Evolutionary conservation across 2,329 filamentous ascomycete species (phyloP).

Genomic region (Aphanocladium album): DNA sequence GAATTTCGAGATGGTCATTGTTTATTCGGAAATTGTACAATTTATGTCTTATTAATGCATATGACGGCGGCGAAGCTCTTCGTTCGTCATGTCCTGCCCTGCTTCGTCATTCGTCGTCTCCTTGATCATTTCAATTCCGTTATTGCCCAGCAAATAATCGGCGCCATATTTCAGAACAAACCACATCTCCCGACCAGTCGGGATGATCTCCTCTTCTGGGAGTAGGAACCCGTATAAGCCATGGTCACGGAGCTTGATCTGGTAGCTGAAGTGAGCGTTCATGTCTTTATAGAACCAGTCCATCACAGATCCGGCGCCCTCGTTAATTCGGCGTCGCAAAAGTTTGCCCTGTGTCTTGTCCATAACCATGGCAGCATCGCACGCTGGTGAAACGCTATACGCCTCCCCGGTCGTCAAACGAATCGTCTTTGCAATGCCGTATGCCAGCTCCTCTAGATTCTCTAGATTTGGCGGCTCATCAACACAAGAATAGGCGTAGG

Average conservation of each 20-base stretch:
- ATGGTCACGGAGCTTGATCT: slow-evolving; percentile 89
- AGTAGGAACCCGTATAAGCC: slow-evolving; percentile 92
- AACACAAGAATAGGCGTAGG: slow-evolving; percentile 80
- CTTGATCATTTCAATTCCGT: slow-evolving; percentile 51
- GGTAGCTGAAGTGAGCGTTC: slow-evolving; percentile 77
- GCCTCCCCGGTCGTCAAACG: slow-evolving; percentile 70
- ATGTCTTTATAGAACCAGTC: slow-evolving; percentile 96
- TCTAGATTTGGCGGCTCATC: slow-evolving; percentile 78
- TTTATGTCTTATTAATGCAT: background rate
- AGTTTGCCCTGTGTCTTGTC: slow-evolving; percentile 20
- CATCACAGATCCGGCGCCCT: slow-evolving; percentile 76
- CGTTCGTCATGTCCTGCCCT: background rate
- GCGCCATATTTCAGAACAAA: slow-evolving; percentile 80
- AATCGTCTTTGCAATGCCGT: slow-evolving; percentile 85
- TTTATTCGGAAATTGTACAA: background rate
- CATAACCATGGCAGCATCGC: slow-evolving; percentile 64
- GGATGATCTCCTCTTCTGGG: slow-evolving; percentile 79
- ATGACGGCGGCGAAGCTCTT: slow-evolving; percentile 8
- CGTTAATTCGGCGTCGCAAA: slow-evolving; percentile 53
- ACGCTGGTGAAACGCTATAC: slow-evolving; percentile 78
- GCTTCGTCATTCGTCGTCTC: background rate
- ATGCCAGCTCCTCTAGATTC: slow-evolving; percentile 83
- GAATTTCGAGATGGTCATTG: background rate
- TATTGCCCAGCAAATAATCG: slow-evolving; percentile 68
- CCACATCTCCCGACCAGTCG: slow-evolving; percentile 82